Percentiles rank a stretch among this genome's conserved stretches.
Conservation (phyloP, 768 basidiomycete genomes). For the Russula sp. region DNA sequence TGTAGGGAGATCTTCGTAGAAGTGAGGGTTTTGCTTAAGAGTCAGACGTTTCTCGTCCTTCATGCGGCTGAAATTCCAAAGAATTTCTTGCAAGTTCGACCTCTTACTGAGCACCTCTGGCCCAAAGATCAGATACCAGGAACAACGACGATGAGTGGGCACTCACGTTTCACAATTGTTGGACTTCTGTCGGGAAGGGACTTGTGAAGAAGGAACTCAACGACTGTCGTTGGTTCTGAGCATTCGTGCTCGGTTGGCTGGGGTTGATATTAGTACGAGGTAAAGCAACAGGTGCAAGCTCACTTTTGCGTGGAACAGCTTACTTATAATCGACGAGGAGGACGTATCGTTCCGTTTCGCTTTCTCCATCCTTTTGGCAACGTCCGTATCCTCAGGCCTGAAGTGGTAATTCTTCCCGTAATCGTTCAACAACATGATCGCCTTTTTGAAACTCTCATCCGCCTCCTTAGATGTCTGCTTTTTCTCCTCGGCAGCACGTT, state of each 20-base stretch:
- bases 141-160: background rate
- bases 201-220: background rate
- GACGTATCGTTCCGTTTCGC: background rate
- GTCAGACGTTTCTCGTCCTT: slow-evolving; percentile 1
- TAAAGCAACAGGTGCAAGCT: background rate
- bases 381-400: too few relatives aligned
- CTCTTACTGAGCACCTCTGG: slow-evolving; percentile 6
- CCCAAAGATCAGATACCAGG: background rate
- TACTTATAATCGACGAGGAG: background rate
- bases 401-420: background rate
- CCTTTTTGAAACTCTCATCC: background rate
- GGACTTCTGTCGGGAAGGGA: background rate
- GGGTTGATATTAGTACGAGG: background rate
- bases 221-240: background rate
- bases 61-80: slow-evolving; percentile 18
- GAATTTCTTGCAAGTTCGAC: slow-evolving; percentile 2
- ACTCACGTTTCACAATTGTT: slow-evolving; percentile 1
- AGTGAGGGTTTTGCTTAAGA: slow-evolving; percentile 14
- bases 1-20: background rate
- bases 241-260: background rate
- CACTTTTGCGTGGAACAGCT: background rate
- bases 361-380: background rate
- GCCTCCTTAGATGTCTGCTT: background rate
- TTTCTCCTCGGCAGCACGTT: background rate
- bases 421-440: background rate